Evolutionary conservation across 2,329 filamentous ascomycete genomes (phyloP).

Genomic region (Colletotrichum orbiculare): DNA sequence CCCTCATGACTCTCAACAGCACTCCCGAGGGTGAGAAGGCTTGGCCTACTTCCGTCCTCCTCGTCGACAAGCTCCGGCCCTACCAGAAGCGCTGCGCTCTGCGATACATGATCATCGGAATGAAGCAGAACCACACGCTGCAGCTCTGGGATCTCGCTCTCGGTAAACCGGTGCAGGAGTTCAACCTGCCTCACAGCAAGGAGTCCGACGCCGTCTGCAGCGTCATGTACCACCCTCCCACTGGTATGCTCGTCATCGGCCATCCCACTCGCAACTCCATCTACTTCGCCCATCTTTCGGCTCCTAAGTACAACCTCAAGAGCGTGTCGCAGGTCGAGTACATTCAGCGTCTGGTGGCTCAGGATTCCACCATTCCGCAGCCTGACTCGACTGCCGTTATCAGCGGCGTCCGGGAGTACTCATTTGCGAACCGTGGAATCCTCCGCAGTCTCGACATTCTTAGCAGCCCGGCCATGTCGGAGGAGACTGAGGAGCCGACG

Average conservation of each 20-base stretch:
- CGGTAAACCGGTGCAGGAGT: slow-evolving; percentile 94
- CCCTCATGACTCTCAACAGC: slow-evolving; percentile 86
- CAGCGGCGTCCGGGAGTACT: slow-evolving; percentile 95
- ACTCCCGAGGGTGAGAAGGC: slow-evolving; percentile 91
- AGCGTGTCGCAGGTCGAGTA: slow-evolving; percentile 89
- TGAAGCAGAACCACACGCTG: slow-evolving; percentile 98
- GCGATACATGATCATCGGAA: slow-evolving; percentile 94
- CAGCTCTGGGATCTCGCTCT: slow-evolving; percentile 98
- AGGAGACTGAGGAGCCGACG: slow-evolving; percentile 74
- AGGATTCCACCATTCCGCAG: slow-evolving; percentile 79
- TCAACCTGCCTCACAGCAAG: slow-evolving; percentile 94
- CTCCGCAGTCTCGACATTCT: slow-evolving; percentile 93
- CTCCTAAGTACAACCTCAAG: slow-evolving; percentile 88
- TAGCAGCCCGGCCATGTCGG: slow-evolving; percentile 72
- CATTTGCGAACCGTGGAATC: slow-evolving; percentile 85
- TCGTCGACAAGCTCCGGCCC: slow-evolving; percentile 95
- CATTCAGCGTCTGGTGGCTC: slow-evolving; percentile 79
- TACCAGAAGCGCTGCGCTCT: slow-evolving; percentile 91
- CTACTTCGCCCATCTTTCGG: slow-evolving; percentile 96
- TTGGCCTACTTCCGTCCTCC: slow-evolving; percentile 94
- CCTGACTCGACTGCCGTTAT: slow-evolving; percentile 97
- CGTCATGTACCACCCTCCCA: slow-evolving; percentile 90
- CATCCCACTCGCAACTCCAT: slow-evolving; percentile 97
- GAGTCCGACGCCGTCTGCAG: slow-evolving; percentile 99
- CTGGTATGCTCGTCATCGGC: slow-evolving; percentile 93